Conservation (phyloP, 768 basidiomycete genomes). For the Lyophyllum semitale region DNA sequence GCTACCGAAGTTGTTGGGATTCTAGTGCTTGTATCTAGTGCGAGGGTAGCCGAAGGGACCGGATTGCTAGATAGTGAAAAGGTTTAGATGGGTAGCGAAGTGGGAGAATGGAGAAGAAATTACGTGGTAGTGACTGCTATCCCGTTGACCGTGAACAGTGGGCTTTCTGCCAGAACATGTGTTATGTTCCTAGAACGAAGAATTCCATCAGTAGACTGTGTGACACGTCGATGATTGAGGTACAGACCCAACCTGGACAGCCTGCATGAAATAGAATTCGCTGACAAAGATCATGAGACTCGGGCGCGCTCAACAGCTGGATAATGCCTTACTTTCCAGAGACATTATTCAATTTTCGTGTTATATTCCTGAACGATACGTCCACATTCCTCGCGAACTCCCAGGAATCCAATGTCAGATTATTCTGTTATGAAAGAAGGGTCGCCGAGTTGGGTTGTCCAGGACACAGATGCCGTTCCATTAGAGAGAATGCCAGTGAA, state of each 20-base stretch:
- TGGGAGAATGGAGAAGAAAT: background rate
- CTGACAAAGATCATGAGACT: background rate
- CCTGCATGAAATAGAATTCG: slow-evolving; percentile 4
- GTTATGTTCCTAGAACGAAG: background rate
- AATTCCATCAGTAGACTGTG: background rate
- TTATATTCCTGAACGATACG: background rate
- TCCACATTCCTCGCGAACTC: slow-evolving; percentile 9
- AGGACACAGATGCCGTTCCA: slow-evolving; percentile 9
- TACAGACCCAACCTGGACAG: background rate
- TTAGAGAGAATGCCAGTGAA: slow-evolving; percentile 6
- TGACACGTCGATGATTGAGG: background rate
- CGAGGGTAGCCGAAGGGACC: no score
- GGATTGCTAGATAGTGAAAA: background rate
- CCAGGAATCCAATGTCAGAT: slow-evolving; percentile 6
- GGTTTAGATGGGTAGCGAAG: background rate
- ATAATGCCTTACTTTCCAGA: background rate
- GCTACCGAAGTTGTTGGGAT: background rate
- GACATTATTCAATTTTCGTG: background rate
- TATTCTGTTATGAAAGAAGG: slow-evolving; percentile 7
- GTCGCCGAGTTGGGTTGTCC: slow-evolving; percentile 5
- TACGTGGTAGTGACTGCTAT: slow-evolving; percentile 7
- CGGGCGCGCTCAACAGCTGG: background rate
- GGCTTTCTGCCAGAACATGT: background rate
- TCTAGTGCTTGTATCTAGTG: no score
- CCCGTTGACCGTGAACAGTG: slow-evolving; percentile 2